A percentile compares a stretch with the other conserved stretches of the same genome.
Evolutionary conservation across 306 rosid species (phyloP).

Genomic region (Quercus gilva): DNA sequence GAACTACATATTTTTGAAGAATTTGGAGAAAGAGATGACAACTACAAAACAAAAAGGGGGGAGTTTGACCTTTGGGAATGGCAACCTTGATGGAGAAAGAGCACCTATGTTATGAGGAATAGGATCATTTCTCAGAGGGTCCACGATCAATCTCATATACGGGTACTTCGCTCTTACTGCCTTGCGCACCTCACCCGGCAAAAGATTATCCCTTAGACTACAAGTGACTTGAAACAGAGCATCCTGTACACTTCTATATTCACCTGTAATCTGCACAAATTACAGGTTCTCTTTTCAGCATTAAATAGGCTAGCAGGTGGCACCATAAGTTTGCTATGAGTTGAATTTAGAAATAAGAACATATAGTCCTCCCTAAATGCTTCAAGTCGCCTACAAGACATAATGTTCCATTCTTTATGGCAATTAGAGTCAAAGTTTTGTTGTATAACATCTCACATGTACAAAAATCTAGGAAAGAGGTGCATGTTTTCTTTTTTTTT

Average conservation of each 20-base stretch:
- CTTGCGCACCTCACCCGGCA: conserved; percentile 20
- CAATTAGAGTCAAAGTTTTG: background rate
- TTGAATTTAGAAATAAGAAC: conserved; percentile 14
- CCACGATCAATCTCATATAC: conserved; percentile 15
- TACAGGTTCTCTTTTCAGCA: conserved; percentile 13
- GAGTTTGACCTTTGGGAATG: conserved; percentile 33
- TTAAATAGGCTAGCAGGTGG: conserved; percentile 15
- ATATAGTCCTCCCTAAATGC: conserved; percentile 8
- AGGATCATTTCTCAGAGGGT: conserved; percentile 21
- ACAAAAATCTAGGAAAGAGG: background rate
- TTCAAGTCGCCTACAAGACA: conserved; percentile 11
- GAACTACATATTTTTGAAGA: conserved; percentile 2
- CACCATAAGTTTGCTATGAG: conserved; percentile 10
- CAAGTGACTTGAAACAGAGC: conserved; percentile 50
- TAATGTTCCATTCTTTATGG: background rate
- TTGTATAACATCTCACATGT: background rate
- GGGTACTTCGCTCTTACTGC: conserved; percentile 26
- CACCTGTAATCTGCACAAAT: conserved; percentile 57
- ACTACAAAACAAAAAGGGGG: background rate
- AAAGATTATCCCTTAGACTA: conserved; percentile 41
- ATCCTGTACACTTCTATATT: conserved; percentile 41
- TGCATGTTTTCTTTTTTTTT: background rate
- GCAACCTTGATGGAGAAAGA: conserved; percentile 28
- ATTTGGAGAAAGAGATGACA: conserved; percentile 15
- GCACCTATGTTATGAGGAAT: conserved; percentile 20